phyloP scores from a whole-genome alignment of 345 rosid species.

The Lepidium didymum region DNA sequence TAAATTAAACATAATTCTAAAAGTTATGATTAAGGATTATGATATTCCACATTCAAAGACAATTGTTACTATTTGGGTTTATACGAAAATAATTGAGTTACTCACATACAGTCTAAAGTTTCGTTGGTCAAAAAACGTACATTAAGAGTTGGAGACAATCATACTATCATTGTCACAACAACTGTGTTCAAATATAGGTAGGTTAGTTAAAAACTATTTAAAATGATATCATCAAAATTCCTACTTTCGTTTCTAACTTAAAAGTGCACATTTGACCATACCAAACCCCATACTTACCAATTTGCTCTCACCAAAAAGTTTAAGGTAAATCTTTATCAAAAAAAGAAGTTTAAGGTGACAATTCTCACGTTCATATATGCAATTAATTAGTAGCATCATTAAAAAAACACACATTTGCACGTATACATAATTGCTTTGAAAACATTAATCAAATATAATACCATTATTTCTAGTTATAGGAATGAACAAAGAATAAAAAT shows the following conservation, averaged over 20 bases:
- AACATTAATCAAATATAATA: background rate
- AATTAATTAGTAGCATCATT: background rate
- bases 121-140: background rate
- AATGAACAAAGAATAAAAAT: background rate
- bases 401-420: background rate
- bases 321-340: too few species aligned
- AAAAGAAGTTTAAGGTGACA: background rate
- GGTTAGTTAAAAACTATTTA: slow-evolving; percentile 1
- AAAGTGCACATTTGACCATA: slow-evolving; percentile 16
- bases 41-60: too few species aligned
- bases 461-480: background rate
- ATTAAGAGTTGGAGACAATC: background rate
- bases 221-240: background rate
- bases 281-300: slow-evolving; percentile 8
- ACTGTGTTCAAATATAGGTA: background rate
- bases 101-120: background rate
- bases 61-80: too few species aligned
- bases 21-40: too few species aligned
- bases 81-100: background rate
- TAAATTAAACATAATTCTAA: too few species aligned
- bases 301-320: slow-evolving; percentile 7
- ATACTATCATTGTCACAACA: background rate
- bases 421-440: background rate
- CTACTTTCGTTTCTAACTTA: background rate
- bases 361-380: background rate